phyloP scores from a whole-genome alignment of 225 moss, liverwort and hornwort species.

The Antitrichia curtipendula region DNA sequence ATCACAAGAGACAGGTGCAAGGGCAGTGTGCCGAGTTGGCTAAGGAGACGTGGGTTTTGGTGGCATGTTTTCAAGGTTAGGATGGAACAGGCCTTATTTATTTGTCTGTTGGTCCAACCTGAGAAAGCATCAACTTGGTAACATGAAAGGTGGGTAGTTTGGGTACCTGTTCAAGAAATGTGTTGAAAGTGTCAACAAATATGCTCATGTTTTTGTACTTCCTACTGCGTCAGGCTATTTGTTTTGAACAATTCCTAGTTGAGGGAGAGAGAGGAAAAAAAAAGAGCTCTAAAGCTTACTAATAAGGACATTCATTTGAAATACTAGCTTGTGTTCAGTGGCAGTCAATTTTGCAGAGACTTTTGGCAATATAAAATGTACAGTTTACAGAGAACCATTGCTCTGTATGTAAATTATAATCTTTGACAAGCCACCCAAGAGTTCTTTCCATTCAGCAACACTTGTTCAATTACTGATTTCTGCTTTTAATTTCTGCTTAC shows the following conservation, averaged over 20 bases:
- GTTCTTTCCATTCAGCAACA: background rate
- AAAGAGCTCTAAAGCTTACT: background rate
- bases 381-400: background rate
- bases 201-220: background rate
- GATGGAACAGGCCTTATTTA: background rate
- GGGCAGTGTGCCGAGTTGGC: background rate
- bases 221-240: background rate
- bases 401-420: background rate
- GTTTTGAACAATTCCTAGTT: background rate
- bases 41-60: background rate
- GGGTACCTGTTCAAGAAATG: background rate
- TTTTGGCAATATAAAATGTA: background rate
- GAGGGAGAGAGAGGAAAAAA: background rate
- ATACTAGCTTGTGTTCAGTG: background rate
- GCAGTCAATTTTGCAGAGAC: background rate
- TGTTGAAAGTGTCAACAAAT: background rate
- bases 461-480: background rate
- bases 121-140: background rate
- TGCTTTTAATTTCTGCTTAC: background rate
- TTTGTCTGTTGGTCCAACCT: background rate
- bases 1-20: background rate
- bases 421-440: background rate
- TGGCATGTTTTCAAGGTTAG: background rate
- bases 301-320: background rate
- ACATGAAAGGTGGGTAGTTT: background rate